Evolutionary conservation across 768 basidiomycete genomes (phyloP), one percentile per base, ranked within the genome.

Genomic region (Scleroderma citrinum): DNA sequence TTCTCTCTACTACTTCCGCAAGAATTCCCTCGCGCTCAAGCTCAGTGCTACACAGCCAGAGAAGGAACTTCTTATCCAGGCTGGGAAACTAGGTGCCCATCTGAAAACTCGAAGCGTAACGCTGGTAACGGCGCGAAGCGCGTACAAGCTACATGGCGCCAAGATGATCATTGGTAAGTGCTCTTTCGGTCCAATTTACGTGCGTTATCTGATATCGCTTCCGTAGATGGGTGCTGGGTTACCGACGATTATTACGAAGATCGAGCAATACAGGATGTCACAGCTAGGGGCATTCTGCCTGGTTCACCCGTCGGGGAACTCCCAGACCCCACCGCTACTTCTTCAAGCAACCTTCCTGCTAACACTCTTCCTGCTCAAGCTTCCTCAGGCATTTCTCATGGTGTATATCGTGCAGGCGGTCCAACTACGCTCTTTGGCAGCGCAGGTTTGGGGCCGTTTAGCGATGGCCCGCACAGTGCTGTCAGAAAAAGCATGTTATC

Each of bases 211-310:
- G 16, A 44, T 26, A 14, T 32, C 14, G 24, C n/a, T 19, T n/a
- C 39, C 30, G 8, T 37, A 96, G 94, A 92, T 48, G 96, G 95
- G 1, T 75, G 80, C 61, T 95, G 93, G 87, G 84, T 98, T 1
- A 78, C 80, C 7, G 96, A 98, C 61, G 96, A 98, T 69, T 99
- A 99, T 65, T 92, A 91, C 68, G 96, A 99, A 66, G 87, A 85
- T 35, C 87, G 87, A 49, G 79, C 80, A 0, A 75, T 83, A 1
- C 81, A 77, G 51, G 87, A 91, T 39, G 87, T 90, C 58, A 77
- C 82, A 3, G 80, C 80, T n/a, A 81, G 83, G 30, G 94, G 92
- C 6, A 76, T 91, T 56, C 85, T 86, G 55, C 77, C 94, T 0
- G 87, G 89, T 12, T 86, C 91, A 46, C 78, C 72, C 7, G 92